Conservation (phyloP, 768 basidiomycete genomes). For the Termitomyces sp. region DNA sequence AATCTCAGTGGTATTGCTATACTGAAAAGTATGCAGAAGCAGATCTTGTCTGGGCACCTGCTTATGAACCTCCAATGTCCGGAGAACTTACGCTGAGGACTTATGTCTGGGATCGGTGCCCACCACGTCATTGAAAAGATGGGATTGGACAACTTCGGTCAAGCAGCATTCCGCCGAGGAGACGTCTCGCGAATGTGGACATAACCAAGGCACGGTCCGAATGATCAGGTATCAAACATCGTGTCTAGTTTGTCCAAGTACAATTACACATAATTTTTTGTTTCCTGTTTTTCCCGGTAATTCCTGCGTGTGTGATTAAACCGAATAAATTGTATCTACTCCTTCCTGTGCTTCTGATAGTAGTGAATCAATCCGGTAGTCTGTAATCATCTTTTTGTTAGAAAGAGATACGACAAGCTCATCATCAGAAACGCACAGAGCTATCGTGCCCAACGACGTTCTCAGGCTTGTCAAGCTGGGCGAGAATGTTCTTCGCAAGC, state of each 20-base stretch:
- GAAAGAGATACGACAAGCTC: neutral
- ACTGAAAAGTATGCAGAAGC: no score
- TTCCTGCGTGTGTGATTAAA: neutral
- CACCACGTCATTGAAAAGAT: neutral
- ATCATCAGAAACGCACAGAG: constrained; percentile 40
- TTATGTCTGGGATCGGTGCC: neutral
- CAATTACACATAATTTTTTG: neutral
- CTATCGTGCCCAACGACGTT: constrained; percentile 88
- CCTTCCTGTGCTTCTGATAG: constrained; percentile 86
- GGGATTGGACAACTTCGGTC: neutral
- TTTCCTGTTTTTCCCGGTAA: neutral
- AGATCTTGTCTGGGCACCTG: no score
- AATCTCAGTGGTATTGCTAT: neutral
- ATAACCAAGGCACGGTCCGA: neutral
- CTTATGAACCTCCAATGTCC: neutral
- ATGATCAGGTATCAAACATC: neutral
- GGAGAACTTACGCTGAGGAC: neutral
- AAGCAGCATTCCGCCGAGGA: neutral
- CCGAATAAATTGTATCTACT: constrained; percentile 29
- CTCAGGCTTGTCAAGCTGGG: constrained; percentile 73
- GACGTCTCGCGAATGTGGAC: neutral
- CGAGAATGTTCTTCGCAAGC: constrained; percentile 92
- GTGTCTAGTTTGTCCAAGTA: neutral
- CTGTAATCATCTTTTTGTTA: constrained; percentile 29
- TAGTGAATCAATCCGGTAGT: constrained; percentile 96